Evolutionary conservation across 148 eudicot genomes (phyloP), one percentile per base, ranked within the genome.

Genomic region (Nyssa sinensis): DNA sequence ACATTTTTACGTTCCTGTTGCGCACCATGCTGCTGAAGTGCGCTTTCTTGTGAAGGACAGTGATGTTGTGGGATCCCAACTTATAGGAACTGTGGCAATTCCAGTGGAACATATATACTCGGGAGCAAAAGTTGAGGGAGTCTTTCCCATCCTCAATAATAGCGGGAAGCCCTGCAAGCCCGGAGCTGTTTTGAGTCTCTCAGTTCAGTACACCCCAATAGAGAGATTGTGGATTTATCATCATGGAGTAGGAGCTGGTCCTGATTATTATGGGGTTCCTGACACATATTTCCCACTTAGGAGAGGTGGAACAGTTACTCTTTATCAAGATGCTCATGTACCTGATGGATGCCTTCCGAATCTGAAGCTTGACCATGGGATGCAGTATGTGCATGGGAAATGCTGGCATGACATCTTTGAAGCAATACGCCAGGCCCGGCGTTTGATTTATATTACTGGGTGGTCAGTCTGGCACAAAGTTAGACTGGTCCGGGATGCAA

Each of bases 281-380:
- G 94, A 84, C 11, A 91, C 98, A 0, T 93, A 91, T 73, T 96
- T 93, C 80, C 99, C 98, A 19, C 89, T 93, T 32, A 86, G 99
- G 83, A 89, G 67, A 79, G 99, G 98, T 55, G 99, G 99, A 57
- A 83, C 74, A 30, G 93, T 96, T 28, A 89, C 87, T 16, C 93
- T 96, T n/a, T 96, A 91, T 82, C 99, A 96, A 78, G 99, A 96
- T 83, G 99, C 99, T 66, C 96, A 95, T 84, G 97, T 95, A 30
- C 93, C 89, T 4, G 92, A 92, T 72, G 90, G 88, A 31, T 75
- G 10, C 75, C 86, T 91, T 66, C 97, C 97, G 14, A 86, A 82
- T 41, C 70, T 86, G 57, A 75, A 66, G 74, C 90, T 93, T 29
- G 96, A 84, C 51, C 34, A 70, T 16, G 94, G 88, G 35, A 75